Base-by-base conservation (phyloP, 1,139 yeast genomes). In the Yamadazyma dendronema region DNA sequence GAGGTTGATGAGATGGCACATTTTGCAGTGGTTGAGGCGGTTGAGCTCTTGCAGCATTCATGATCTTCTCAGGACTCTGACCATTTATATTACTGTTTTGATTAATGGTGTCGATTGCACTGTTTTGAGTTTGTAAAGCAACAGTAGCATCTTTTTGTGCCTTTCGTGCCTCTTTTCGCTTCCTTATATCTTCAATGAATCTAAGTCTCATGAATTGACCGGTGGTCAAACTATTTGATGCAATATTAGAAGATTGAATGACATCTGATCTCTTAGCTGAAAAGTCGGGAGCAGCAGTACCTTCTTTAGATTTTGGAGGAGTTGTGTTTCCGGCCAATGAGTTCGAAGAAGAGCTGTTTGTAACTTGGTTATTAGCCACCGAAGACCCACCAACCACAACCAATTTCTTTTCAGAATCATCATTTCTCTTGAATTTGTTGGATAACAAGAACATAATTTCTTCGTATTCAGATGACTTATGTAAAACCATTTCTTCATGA, bases 401-500 rank as follows among this genome's bases (percentile, higher is more conserved):
- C 51, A 70, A 61, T 36, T 63, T 64, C 40, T 65, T 65, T 25
- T 65, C 74, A 4, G 61, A 48, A 37, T 68, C 72, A 36, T 70
- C 74, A 10, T 61, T 50, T 35, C 60, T 57, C 42, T 60, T 67
- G 48, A 65, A 63, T 43, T 67, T 70, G 48, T 62, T 66, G 3
- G 75, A 67, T 35, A 71, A 57, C 34, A 71, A 59, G 40, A 70
- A 61, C 97, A 92, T 90, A 54, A 89, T 71, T 56, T 87, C 96
- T 60, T 92, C 97, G 60, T 86, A 89, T 47, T 89, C 95, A 2
- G 90, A 81, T 26, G 86, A 83, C 51, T 85, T 85, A 53, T 87
- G 96, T 47, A 70, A 50, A 4, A 67, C 61, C 51, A 69, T 52
- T 49, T 67, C 74, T 40, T 71, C 77, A 44, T 65, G 73, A 43